Evolutionary conservation across 2,329 filamentous ascomycete genomes (phyloP), one percentile per base, ranked within the genome.

Genomic region (Trichoderma sp.): DNA sequence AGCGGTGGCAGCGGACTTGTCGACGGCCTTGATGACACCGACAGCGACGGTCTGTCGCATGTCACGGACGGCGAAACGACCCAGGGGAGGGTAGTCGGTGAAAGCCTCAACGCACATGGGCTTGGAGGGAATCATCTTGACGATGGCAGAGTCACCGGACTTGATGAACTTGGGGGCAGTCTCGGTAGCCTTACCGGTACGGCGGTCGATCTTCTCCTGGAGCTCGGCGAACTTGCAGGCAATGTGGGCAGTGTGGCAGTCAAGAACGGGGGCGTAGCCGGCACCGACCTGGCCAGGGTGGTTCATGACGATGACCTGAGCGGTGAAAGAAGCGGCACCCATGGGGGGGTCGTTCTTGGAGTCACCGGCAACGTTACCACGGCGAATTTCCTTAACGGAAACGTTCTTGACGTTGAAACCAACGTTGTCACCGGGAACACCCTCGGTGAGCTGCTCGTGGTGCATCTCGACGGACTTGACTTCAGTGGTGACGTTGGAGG

Each of bases 371-470:
- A 99, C 96, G 92, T 99, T 98, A 84, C 96, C 96, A 97, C 96
- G 96, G 88, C 96, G 96, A 84, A 99, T 97, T 86, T 99, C 96
- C 95, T 99, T 99, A 89, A 99, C 96, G 86, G 96, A 98, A 83
- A 99, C 96, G 96, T 99, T 99, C 95, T 99, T 99, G 89, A 99
- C 95, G 93, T 99, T 99, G 95, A 99, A 99, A 82, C 96, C 96
- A 86, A 99, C 96, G 90, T 99, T 99, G 93, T 99, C 96, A 92
- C 96, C 96, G 83, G 96, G 96, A 78, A 93, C 83, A 93, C 96
- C 96, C 91, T 97, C 92, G 78, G 84, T 75, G 80, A 99, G 95
- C 92, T 98, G 95, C 90, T 98, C 94, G 94, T 98, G 95, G 92
- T 98, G 95, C 96, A 99, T 99, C 90, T 99, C 96, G 82, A 99